Base-by-base conservation (phyloP, 352 stramenopile species). In the Phytophthora lateralis region DNA sequence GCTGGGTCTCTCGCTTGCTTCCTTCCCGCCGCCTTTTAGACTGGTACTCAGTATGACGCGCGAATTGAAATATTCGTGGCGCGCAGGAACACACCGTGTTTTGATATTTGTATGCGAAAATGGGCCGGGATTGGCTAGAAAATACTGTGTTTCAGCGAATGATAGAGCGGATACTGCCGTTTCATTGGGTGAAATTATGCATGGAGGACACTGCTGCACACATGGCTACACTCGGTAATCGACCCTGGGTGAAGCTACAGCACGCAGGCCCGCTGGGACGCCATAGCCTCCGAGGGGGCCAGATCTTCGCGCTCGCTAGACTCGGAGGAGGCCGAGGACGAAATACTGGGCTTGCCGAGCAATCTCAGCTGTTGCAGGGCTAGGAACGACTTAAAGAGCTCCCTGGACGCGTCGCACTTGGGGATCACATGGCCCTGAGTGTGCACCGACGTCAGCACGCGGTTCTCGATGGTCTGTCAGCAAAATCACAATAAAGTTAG, bases 391-490 rank as follows among this genome's bases (percentile, higher is more conserved):
- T 87, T 66, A 65, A 90, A 85, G 15, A 69, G 60, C 20, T 69
- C 63, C 18, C 77, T 69, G n/a, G 75, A 81, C 39, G 63, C 57
- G 38, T 88, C 73, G 27, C 77, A 85, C 57, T 95, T 95, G 37
- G 85, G 85, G 42, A 93, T 80, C 45, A 95, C 82, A 51, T 95
- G 85, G 47, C 85, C 85, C 65, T 93, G 82, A 49, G 62, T 75
- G 69, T 95, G 85, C 26, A 85, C 72, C 15, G 75, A 80, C 10
- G 76, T 91, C 30, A 79, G 29, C 47, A 93, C 78, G 49, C 75
- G 66, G 27, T 76, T 64, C 14, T 83, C 55, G 21, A 57, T 26
- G n/a, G 57, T 80, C 69, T 80, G 56, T 4, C 35, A 42, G 24
- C 30, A 42, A 60, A 17, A 15, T 61, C 17, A 60, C 14, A 34